Evolutionary conservation across 768 basidiomycete species (phyloP).

Genomic region (Mycena floridula): DNA sequence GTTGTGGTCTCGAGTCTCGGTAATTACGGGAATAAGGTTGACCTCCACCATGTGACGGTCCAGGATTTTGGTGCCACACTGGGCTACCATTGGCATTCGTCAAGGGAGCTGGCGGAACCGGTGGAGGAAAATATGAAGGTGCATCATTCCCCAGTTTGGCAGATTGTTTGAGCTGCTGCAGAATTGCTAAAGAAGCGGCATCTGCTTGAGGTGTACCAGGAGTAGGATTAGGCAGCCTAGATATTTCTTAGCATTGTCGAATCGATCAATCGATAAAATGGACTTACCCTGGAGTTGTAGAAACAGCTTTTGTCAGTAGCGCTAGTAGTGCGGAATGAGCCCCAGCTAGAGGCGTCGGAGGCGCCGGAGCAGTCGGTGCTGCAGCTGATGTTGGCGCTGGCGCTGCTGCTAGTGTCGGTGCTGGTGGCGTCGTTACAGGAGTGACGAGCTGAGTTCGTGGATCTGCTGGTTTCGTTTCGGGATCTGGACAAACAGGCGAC

Average conservation of each 20-base stretch:
- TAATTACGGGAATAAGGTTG: slow-evolving; percentile 25
- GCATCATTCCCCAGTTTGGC: slow-evolving; percentile 28
- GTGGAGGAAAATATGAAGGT: slow-evolving; percentile 16
- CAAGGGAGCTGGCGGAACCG: slow-evolving; percentile 23
- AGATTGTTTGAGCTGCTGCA: slow-evolving; percentile 72
- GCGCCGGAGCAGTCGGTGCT: slow-evolving; percentile 19
- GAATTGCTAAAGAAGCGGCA: slow-evolving; percentile 44
- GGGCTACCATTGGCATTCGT: too few species aligned
- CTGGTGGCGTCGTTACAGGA: slow-evolving; percentile 50
- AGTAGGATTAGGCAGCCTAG: too few species aligned
- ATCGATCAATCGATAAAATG: too few species aligned
- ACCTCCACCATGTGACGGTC: slow-evolving; percentile 33
- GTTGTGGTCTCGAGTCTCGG: too few species aligned
- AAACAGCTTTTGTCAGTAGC: slow-evolving; percentile 62
- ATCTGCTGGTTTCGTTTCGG: slow-evolving; percentile 4
- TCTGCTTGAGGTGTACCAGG: slow-evolving; percentile 39
- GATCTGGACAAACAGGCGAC: too few species aligned
- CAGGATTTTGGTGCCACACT: slow-evolving; percentile 35
- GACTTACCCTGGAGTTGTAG: slow-evolving; percentile 25
- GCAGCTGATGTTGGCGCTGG: slow-evolving; percentile 23
- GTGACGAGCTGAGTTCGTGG: slow-evolving; percentile 26
- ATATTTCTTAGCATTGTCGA: too few species aligned
- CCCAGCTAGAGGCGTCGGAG: slow-evolving; percentile 48
- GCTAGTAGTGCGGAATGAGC: slow-evolving; percentile 66
- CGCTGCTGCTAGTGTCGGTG: slow-evolving; percentile 31